A percentile compares a stretch with the other conserved stretches of the same genome.
These are phyloP conservation scores for Pisolithus thermaeus DNA, from an alignment of 1,284 basidiomycete species.

Conservation along the genomic window DNA sequence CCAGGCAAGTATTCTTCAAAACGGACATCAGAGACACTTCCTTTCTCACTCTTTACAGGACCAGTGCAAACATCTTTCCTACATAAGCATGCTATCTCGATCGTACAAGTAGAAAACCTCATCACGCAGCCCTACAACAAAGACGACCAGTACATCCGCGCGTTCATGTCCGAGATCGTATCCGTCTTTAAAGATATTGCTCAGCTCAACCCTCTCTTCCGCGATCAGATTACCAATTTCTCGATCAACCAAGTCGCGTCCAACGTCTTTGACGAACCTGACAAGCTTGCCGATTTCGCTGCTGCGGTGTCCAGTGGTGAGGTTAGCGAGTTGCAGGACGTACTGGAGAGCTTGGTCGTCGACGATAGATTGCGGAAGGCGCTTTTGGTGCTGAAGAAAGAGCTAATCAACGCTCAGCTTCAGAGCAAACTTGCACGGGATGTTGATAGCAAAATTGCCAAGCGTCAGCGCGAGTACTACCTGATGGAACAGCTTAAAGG, in stretches of 20 bases:
- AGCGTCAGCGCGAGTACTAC: slow-evolving; percentile 96
- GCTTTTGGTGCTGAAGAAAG: slow-evolving; percentile 92
- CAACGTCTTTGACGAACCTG: slow-evolving; percentile 98
- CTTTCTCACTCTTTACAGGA: slow-evolving; percentile 26
- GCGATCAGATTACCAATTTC: slow-evolving; percentile 97
- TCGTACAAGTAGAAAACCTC: slow-evolving; percentile 89
- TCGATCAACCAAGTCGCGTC: slow-evolving; percentile 91
- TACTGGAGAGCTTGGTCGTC: slow-evolving; percentile 83
- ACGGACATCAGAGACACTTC: background rate
- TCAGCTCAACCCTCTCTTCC: slow-evolving; percentile 94
- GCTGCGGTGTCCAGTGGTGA: slow-evolving; percentile 94
- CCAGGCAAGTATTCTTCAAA: slow-evolving; percentile 11
- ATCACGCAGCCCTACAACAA: slow-evolving; percentile 82
- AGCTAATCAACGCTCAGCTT: slow-evolving; percentile 94
- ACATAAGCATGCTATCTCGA: slow-evolving; percentile 83
- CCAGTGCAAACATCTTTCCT: slow-evolving; percentile 87
- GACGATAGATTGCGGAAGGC: slow-evolving; percentile 91
- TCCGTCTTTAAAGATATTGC: slow-evolving; percentile 99
- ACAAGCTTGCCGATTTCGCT: slow-evolving; percentile 97
- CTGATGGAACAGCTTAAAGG: slow-evolving; percentile 98
- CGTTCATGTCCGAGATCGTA: slow-evolving; percentile 95
- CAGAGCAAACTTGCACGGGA: slow-evolving; percentile 94
- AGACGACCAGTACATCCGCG: slow-evolving; percentile 90
- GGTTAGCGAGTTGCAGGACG: slow-evolving; percentile 88
- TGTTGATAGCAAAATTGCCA: slow-evolving; percentile 95